These are phyloP conservation scores for Lodderomyces orthopsilosis DNA, from an alignment of 1,139 yeast species.

Conservation along the genomic window DNA sequence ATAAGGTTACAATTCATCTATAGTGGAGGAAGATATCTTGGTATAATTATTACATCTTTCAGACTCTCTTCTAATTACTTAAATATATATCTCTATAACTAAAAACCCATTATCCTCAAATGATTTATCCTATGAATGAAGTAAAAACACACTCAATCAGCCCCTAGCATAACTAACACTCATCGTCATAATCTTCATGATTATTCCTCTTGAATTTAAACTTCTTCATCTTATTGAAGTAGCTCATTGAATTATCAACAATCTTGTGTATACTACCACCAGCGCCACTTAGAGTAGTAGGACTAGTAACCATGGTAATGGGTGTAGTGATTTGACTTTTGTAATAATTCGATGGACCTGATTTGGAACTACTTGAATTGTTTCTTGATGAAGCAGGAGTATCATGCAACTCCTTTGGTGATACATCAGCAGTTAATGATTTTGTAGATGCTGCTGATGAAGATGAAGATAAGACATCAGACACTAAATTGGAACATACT, in stretches of 20 bases:
- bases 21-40: background rate
- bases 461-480: background rate
- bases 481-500: background rate
- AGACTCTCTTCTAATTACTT: too few species aligned
- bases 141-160: too few species aligned
- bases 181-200: slow-evolving; percentile 6
- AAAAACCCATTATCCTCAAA: too few species aligned
- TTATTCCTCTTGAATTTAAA: slow-evolving; percentile 12
- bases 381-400: slow-evolving; percentile 8
- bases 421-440: background rate
- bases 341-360: slow-evolving; percentile 7
- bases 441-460: background rate
- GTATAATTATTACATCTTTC: too few species aligned
- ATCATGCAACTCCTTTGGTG: background rate
- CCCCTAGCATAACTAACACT: background rate
- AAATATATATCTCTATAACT: background rate
- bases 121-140: too few species aligned
- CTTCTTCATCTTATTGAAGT: slow-evolving; percentile 13
- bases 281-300: background rate
- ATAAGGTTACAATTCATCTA: too few species aligned
- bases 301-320: slow-evolving; percentile 4
- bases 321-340: background rate
- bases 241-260: slow-evolving; percentile 11
- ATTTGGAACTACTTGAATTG: slow-evolving; percentile 11
- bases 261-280: slow-evolving; percentile 3